Evolutionary conservation across 1,284 basidiomycete genomes (phyloP).

Genomic region (Neotropicomus parvogracilis): DNA sequence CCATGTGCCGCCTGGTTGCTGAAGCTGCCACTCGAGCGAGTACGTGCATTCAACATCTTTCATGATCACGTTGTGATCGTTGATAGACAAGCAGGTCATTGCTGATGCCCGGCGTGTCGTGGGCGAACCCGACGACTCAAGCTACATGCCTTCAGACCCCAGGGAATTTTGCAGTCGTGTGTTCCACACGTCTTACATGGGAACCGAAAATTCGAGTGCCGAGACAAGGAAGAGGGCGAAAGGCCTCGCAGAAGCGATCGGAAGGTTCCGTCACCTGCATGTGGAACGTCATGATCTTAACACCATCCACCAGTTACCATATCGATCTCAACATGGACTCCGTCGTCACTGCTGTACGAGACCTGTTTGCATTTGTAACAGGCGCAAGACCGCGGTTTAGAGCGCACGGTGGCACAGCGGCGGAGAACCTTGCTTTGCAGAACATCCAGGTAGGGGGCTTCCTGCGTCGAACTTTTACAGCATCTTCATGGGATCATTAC

Average conservation of each 20-base stretch:
- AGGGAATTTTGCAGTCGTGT: constrained; percentile 83
- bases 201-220: constrained; percentile 88
- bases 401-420: constrained; percentile 81
- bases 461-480: not conserved
- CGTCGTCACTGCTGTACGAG: constrained; percentile 79
- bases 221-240: constrained; percentile 89
- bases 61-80: not conserved
- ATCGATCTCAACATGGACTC: constrained; percentile 96
- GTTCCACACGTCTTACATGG: constrained; percentile 99
- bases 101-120: constrained; percentile 86
- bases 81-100: constrained; percentile 80
- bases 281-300: constrained; percentile 6
- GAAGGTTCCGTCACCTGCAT: constrained; percentile 53
- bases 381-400: constrained; percentile 81
- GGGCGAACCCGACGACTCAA: constrained; percentile 77
- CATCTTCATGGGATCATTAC: not conserved
- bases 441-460: constrained; percentile 77
- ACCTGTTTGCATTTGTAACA: constrained; percentile 84
- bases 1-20: constrained; percentile 90
- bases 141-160: constrained; percentile 82
- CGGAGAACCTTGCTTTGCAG: constrained; percentile 95
- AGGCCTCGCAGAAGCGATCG: constrained; percentile 83
- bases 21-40: constrained; percentile 72
- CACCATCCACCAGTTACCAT: constrained; percentile 66
- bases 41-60: constrained; percentile 32